Base-by-base conservation (phyloP, 768 basidiomycete species). In the Mycena crocata region DNA sequence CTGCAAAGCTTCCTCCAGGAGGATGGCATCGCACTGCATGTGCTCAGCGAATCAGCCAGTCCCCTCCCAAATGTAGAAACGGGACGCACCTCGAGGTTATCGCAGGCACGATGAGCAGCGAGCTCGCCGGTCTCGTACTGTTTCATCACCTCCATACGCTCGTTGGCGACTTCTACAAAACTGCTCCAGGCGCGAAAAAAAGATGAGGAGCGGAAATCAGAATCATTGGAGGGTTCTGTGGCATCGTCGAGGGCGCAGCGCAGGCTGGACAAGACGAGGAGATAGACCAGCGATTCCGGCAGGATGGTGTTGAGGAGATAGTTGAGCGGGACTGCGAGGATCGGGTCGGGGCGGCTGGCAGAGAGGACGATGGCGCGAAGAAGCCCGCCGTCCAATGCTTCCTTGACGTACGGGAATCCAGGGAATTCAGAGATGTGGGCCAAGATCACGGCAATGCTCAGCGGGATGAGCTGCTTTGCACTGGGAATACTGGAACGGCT, bases 201-300 rank as follows among this genome's bases (percentile, higher is more conserved):
- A 24, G 12, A 3, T 1, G 62, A 63, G 26, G 5, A 23, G 30
- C 34, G 35, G 62, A 63, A 63, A 9, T 4, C 54, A 13, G 24
- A 45, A 28, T 8, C 49, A 32, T 49, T 28, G n/a, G 44, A n/a
- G 55, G 57, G 45, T 21, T 23, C 5, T 24, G 48, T 39, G 14
- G 37, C 52, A 7, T 63, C 62, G 28, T 63, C 55, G n/a, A 63
- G 19, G n/a, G n/a, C n/a, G n/a, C n/a, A n/a, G n/a, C n/a, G 35
- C 14, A 56, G 44, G 54, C 35, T 39, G 23, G 54, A 56, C 23
- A 63, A 54, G 54, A 56, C 54, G 9, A 54, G 57, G 30, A 56
- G 54, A 13, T 63, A 63, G 35, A 55, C 54, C 5, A 63, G 62
- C 17, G 23, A 4, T 3, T 39, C 42, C 6, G 9, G 14, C 12